phyloP scores from a whole-genome alignment of 192 early-diverging fungal species.

The Coemansia sp. region DNA sequence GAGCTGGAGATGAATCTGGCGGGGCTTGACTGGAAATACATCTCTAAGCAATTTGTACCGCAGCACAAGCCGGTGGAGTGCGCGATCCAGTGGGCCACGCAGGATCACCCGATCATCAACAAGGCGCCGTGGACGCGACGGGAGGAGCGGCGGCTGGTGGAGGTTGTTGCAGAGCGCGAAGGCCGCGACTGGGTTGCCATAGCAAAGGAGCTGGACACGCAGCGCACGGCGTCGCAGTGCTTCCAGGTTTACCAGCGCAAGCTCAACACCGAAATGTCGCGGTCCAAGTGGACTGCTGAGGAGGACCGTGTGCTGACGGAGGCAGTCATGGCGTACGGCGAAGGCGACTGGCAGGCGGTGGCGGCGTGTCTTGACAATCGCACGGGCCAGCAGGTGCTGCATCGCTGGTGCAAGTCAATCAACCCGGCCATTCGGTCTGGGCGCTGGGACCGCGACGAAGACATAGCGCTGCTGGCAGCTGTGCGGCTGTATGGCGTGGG shows the following conservation, averaged over 20 bases:
- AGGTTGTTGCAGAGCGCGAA: constrained; percentile 49
- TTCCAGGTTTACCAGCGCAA: constrained; percentile 68
- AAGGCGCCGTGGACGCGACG: constrained; percentile 63
- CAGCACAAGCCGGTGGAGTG: constrained; percentile 68
- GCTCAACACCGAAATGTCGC: constrained; percentile 44
- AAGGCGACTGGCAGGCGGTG: constrained; percentile 72
- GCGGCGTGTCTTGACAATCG: constrained; percentile 65
- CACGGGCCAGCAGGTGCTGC: constrained; percentile 70
- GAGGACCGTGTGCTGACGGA: constrained; percentile 65
- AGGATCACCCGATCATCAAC: constrained; percentile 79
- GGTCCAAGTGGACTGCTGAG: constrained; percentile 66
- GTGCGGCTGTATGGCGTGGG: constrained; percentile 66
- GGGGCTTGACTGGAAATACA: constrained; percentile 53
- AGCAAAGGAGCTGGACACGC: constrained; percentile 62
- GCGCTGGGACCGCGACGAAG: constrained; percentile 69
- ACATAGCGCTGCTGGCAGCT: constrained; percentile 63
- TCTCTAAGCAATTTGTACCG: constrained; percentile 58
- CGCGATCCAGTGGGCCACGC: constrained; percentile 75
- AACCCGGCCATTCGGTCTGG: constrained; percentile 67
- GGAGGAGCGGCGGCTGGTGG: constrained; percentile 57
- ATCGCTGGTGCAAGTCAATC: constrained; percentile 71
- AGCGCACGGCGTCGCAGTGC: constrained; percentile 73
- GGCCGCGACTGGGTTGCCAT: constrained; percentile 68
- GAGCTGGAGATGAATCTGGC: constrained; percentile 56
- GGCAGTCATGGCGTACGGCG: constrained; percentile 68